Percentiles rank a stretch among this genome's conserved stretches.
These are phyloP conservation scores for Citrus trifoliata DNA, from an alignment of 345 rosid genomes.

Conservation along the genomic window DNA sequence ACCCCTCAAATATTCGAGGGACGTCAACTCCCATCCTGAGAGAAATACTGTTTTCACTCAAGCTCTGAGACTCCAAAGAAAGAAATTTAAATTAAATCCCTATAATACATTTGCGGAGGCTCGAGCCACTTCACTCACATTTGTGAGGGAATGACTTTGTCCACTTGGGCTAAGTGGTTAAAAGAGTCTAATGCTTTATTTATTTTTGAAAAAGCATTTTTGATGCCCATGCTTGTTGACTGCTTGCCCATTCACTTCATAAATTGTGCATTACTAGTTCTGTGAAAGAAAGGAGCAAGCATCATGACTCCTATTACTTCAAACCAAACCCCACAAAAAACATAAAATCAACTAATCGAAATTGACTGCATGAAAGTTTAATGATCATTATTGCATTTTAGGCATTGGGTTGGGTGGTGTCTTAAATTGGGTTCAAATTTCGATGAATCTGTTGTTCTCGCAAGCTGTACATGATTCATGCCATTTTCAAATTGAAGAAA, in stretches of 20 bases:
- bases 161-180: too few species aligned
- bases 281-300: not conserved
- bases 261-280: not conserved
- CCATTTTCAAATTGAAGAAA: not conserved
- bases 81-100: too few species aligned
- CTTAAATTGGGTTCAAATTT: not conserved
- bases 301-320: not conserved
- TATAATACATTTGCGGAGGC: too few species aligned
- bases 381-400: not conserved
- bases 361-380: not conserved
- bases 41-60: too few species aligned
- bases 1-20: too few species aligned
- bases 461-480: not conserved
- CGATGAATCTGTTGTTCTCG: not conserved
- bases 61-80: too few species aligned
- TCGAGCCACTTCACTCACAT: too few species aligned
- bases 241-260: not conserved
- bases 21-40: too few species aligned
- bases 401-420: not conserved
- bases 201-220: not conserved
- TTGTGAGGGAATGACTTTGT: too few species aligned
- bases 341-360: not conserved
- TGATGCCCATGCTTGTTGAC: not conserved
- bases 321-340: not conserved
- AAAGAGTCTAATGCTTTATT: not conserved